phyloP scores from a whole-genome alignment of 2,329 filamentous ascomycete species.

The Pseudopithomyces maydicus region DNA sequence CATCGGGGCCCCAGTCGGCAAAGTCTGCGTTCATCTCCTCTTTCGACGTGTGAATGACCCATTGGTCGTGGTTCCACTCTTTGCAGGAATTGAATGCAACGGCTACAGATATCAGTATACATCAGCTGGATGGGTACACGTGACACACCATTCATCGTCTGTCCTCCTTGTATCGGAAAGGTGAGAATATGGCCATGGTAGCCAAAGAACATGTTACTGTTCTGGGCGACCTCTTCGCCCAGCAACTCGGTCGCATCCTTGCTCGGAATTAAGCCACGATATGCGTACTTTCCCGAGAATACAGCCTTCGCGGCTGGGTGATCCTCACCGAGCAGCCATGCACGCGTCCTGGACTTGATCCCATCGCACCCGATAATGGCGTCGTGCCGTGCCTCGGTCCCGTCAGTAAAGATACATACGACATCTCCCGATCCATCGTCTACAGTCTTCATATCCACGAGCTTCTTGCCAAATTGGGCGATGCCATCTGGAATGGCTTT shows the following conservation, averaged over 20 bases:
- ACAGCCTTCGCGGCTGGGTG: slow-evolving; percentile 50
- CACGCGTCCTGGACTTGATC: slow-evolving; percentile 63
- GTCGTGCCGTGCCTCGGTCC: slow-evolving; percentile 51
- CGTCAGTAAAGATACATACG: slow-evolving; percentile 53
- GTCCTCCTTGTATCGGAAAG: slow-evolving; percentile 65
- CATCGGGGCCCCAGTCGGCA: slow-evolving; percentile 33
- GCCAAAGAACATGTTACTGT: slow-evolving; percentile 64
- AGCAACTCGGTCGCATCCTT: slow-evolving; percentile 55
- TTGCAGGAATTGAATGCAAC: slow-evolving; percentile 42
- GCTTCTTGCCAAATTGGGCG: slow-evolving; percentile 51
- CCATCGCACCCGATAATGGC: slow-evolving; percentile 68
- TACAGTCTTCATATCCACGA: slow-evolving; percentile 34
- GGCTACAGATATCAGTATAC: slow-evolving; percentile 24
- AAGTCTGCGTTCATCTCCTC: slow-evolving; percentile 40
- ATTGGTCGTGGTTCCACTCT: slow-evolving; percentile 39
- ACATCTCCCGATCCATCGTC: slow-evolving; percentile 40
- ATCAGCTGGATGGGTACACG: no score
- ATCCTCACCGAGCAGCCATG: slow-evolving; percentile 57
- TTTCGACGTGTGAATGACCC: slow-evolving; percentile 41
- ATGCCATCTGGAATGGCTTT: slow-evolving; percentile 52
- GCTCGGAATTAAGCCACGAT: slow-evolving; percentile 68
- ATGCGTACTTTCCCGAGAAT: slow-evolving; percentile 67
- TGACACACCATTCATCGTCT: slow-evolving; percentile 59
- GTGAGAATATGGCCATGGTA: slow-evolving; percentile 64
- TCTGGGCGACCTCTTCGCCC: slow-evolving; percentile 56